Percentiles rank a stretch among this genome's conserved stretches.
Evolutionary conservation across 768 basidiomycete genomes (phyloP).

Genomic region (Boletus eberwhitei): DNA sequence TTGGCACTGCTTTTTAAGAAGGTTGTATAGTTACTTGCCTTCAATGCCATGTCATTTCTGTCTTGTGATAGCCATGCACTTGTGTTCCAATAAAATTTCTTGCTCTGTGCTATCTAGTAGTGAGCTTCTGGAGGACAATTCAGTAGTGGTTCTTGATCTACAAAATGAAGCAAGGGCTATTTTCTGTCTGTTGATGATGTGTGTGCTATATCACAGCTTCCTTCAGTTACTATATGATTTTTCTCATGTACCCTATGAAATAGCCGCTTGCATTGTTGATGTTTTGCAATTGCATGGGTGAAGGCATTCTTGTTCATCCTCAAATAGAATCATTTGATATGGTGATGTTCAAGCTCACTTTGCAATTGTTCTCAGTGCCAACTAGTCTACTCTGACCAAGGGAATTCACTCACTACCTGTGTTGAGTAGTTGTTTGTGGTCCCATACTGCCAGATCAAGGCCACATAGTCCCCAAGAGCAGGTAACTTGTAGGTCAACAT

Average conservation of each 20-base stretch:
- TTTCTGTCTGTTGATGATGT: too few species aligned
- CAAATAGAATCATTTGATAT: slow-evolving; percentile 34
- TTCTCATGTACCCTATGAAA: background rate
- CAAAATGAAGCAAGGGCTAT: too few species aligned
- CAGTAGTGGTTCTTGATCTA: too few species aligned
- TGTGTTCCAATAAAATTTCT: background rate
- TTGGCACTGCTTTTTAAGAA: too few species aligned
- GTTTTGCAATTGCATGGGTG: background rate
- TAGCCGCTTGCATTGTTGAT: background rate
- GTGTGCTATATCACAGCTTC: too few species aligned
- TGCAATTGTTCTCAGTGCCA: too few species aligned
- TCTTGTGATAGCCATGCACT: background rate
- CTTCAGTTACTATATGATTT: too few species aligned
- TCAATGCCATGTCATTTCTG: background rate
- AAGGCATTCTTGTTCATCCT: background rate
- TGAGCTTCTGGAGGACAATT: too few species aligned
- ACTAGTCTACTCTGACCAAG: too few species aligned
- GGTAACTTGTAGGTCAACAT: background rate
- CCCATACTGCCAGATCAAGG: slow-evolving; percentile 8
- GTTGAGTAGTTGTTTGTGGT: slow-evolving; percentile 34
- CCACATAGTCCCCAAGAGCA: slow-evolving; percentile 14
- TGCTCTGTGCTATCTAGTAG: too few species aligned
- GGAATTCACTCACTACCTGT: slow-evolving; percentile 4
- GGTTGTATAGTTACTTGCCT: background rate
- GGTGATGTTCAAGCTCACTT: slow-evolving; percentile 35